Percentiles rank a stretch among this genome's conserved stretches.
phyloP scores from a whole-genome alignment of 179 eudicot species.

The Monotropa hypopitys region DNA sequence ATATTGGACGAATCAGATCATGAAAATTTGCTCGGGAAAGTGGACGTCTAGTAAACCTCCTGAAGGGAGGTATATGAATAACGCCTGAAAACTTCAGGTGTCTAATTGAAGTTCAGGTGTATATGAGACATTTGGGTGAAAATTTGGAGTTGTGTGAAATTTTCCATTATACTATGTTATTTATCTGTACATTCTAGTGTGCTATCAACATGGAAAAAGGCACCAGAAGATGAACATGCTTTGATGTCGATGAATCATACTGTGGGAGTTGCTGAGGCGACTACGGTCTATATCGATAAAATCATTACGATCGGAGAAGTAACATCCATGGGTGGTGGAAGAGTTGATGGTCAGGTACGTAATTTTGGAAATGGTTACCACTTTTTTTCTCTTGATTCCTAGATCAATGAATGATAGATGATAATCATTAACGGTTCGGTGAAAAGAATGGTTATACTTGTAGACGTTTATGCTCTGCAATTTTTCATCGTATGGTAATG shows the following conservation, averaged over 20 bases:
- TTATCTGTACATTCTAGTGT: conserved; percentile 20
- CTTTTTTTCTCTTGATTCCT: not conserved
- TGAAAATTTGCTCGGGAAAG: no score
- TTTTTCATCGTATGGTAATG: not conserved
- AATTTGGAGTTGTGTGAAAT: no score
- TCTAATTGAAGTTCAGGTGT: no score
- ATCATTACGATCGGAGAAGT: conserved; percentile 28
- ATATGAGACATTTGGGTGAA: no score
- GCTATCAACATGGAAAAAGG: conserved; percentile 14
- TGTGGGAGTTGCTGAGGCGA: conserved; percentile 22
- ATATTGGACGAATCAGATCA: no score
- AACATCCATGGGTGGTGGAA: conserved; percentile 20
- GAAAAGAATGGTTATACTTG: not conserved
- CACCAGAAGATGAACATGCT: conserved; percentile 24
- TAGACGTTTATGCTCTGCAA: not conserved
- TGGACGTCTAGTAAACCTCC: no score
- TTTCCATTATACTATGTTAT: not conserved
- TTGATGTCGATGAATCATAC: conserved; percentile 20
- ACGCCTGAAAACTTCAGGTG: no score
- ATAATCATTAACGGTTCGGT: not conserved
- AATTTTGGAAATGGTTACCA: not conserved
- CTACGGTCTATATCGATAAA: conserved; percentile 39
- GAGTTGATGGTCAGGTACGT: conserved; percentile 22
- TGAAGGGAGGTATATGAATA: no score
- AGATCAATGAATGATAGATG: not conserved